These are phyloP conservation scores for Phytophthora melonis DNA, from an alignment of 352 stramenopile species.

Conservation along the genomic window DNA sequence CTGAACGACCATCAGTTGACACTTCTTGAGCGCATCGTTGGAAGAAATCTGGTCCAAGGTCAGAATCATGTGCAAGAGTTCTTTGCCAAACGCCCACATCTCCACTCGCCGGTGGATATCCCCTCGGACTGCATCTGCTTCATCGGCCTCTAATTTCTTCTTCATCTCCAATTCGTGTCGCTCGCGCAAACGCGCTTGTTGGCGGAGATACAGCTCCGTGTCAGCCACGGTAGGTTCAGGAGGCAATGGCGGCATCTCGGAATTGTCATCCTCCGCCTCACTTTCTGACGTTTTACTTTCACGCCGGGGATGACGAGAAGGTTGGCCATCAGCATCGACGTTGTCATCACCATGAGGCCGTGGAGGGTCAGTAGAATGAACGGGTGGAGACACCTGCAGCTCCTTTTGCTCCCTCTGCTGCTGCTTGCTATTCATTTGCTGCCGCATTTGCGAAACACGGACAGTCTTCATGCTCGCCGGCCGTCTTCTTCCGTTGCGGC, in stretches of 20 bases:
- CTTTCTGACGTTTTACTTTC: slow-evolving; percentile 71
- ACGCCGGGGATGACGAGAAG: slow-evolving; percentile 41
- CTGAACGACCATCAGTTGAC: slow-evolving; percentile 81
- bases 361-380: slow-evolving; percentile 33
- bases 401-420: slow-evolving; percentile 59
- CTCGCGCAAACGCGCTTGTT: slow-evolving; percentile 85
- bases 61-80: slow-evolving; percentile 85
- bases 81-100: slow-evolving; percentile 88
- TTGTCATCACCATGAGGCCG: slow-evolving; percentile 41
- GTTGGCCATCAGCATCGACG: slow-evolving; percentile 37
- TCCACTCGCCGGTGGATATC: slow-evolving; percentile 81
- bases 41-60: slow-evolving; percentile 86
- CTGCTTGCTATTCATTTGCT: slow-evolving; percentile 84
- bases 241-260: slow-evolving; percentile 63
- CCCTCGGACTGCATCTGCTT: slow-evolving; percentile 80
- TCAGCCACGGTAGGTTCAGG: slow-evolving; percentile 76
- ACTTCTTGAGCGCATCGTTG: slow-evolving; percentile 77
- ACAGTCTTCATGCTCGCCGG: slow-evolving; percentile 87
- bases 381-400: slow-evolving; percentile 11
- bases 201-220: slow-evolving; percentile 80
- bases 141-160: slow-evolving; percentile 81
- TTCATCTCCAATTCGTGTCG: slow-evolving; percentile 84
- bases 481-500: slow-evolving; percentile 69
- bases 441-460: slow-evolving; percentile 84
- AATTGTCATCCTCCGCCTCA: slow-evolving; percentile 52